A percentile compares a stretch with the other conserved stretches of the same genome.
These are phyloP conservation scores for Phytophthora idaei DNA, from an alignment of 352 stramenopile species.

Conservation along the genomic window DNA sequence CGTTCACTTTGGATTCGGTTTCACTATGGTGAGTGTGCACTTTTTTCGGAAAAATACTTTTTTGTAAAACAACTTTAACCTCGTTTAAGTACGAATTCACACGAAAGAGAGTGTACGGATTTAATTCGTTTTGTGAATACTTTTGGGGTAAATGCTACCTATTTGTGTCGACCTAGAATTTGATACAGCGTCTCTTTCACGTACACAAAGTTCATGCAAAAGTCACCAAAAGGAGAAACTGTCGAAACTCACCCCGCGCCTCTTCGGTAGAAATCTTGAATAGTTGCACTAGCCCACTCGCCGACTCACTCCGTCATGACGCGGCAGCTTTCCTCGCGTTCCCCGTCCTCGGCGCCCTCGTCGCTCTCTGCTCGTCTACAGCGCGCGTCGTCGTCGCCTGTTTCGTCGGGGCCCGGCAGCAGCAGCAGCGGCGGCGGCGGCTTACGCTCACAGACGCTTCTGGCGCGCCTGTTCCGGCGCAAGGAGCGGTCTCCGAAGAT, in stretches of 20 bases:
- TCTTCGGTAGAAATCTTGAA: conserved; percentile 45
- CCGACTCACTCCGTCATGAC: conserved; percentile 25
- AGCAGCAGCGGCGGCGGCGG: conserved; percentile 2
- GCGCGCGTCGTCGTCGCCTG: conserved; percentile 11
- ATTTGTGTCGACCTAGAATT: background rate
- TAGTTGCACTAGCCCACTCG: conserved; percentile 23
- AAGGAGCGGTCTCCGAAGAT: conserved; percentile 27
- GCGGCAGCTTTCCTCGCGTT: conserved; percentile 22
- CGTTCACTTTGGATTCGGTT: too few species aligned
- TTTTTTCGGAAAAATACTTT: too few species aligned
- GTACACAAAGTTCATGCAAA: background rate
- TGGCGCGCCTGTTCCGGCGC: conserved; percentile 45
- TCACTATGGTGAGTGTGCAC: too few species aligned
- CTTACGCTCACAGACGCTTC: conserved; percentile 31
- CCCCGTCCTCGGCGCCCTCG: conserved; percentile 25
- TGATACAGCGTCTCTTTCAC: background rate
- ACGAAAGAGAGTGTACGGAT: too few species aligned
- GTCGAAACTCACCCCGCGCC: conserved; percentile 20
- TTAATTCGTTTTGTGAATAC: too few species aligned
- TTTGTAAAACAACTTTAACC: too few species aligned
- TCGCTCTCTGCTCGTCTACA: conserved; percentile 12
- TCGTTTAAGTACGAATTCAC: too few species aligned
- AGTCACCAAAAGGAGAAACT: conserved; percentile 1
- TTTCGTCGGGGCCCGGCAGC: conserved; percentile 5
- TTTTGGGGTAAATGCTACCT: too few species aligned